Evolutionary conservation across 345 rosid genomes (phyloP).

Genomic region (Rhodomyrtus tomentosa): DNA sequence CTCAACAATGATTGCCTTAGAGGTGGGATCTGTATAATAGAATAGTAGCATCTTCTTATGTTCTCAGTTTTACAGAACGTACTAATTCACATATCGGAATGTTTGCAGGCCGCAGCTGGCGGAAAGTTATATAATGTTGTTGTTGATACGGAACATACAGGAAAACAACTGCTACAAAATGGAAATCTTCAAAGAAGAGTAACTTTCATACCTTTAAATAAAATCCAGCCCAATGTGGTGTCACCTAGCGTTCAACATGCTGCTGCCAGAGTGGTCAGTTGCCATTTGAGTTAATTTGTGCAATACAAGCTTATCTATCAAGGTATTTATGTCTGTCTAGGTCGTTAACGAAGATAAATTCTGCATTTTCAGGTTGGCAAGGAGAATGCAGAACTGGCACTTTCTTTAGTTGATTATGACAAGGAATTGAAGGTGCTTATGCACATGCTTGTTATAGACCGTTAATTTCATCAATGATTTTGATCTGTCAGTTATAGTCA

Average conservation of each 20-base stretch:
- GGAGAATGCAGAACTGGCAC: constrained; percentile 85
- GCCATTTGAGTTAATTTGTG: neutral
- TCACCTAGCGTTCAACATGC: constrained; percentile 61
- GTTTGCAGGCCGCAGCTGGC: constrained; percentile 80
- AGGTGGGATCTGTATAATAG: constrained; percentile 30
- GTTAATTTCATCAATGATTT: neutral
- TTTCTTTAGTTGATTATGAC: constrained; percentile 79
- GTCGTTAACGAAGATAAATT: neutral
- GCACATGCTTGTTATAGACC: neutral
- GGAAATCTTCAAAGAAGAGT: constrained; percentile 89
- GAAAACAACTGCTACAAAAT: constrained; percentile 87
- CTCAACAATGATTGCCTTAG: constrained; percentile 81
- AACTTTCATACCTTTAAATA: constrained; percentile 85
- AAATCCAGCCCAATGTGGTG: constrained; percentile 55
- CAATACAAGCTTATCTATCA: neutral
- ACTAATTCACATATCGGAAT: neutral
- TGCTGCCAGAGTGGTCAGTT: constrained; percentile 64
- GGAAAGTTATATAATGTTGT: constrained; percentile 84
- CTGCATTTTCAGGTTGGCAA: constrained; percentile 62
- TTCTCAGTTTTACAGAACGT: neutral
- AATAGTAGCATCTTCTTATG: neutral
- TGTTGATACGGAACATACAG: constrained; percentile 87
- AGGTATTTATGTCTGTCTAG: neutral
- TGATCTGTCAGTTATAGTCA: neutral
- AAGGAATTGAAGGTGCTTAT: constrained; percentile 58